These are phyloP conservation scores for Albophoma yamanashiensis DNA, from an alignment of 2,329 filamentous ascomycete genomes.

Conservation along the genomic window DNA sequence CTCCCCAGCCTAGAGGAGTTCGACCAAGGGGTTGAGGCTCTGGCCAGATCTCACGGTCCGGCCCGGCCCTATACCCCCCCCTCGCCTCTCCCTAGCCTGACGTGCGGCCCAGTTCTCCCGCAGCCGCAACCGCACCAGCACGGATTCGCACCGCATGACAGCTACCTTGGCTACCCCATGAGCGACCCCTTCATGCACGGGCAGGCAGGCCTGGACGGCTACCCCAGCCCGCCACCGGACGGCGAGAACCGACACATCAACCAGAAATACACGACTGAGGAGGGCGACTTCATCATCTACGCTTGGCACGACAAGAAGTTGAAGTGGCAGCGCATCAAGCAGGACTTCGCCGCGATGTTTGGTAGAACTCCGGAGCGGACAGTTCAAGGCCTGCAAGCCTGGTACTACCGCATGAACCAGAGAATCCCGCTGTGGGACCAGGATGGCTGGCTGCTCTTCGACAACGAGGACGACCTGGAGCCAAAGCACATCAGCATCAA, in stretches of 20 bases:
- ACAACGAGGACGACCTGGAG: slow-evolving; percentile 26
- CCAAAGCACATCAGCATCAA: slow-evolving; percentile 26
- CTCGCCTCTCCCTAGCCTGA: slow-evolving; percentile 16
- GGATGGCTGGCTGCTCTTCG: slow-evolving; percentile 28
- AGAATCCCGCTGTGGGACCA: slow-evolving; percentile 28
- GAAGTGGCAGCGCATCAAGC: slow-evolving; percentile 29
- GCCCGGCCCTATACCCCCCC: slow-evolving; percentile 14
- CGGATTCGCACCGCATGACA: slow-evolving; percentile 10
- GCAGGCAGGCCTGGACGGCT: slow-evolving; percentile 14
- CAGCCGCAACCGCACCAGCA: slow-evolving; percentile 13
- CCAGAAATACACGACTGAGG: slow-evolving; percentile 31
- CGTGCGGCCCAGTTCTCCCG: slow-evolving; percentile 11
- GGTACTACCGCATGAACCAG: slow-evolving; percentile 33
- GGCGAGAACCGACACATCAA: slow-evolving; percentile 28
- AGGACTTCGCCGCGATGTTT: slow-evolving; percentile 27
- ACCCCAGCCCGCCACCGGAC: slow-evolving; percentile 24
- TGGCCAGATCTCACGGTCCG: slow-evolving; percentile 20
- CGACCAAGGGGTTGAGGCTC: slow-evolving; percentile 25
- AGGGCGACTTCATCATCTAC: slow-evolving; percentile 33
- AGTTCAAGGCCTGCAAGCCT: slow-evolving; percentile 29
- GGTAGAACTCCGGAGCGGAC: slow-evolving; percentile 25
- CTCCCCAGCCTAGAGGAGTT: slow-evolving; percentile 27
- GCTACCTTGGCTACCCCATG: slow-evolving; percentile 11
- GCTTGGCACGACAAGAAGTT: slow-evolving; percentile 32
- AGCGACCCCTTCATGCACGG: slow-evolving; percentile 13